A percentile compares a stretch with the other conserved stretches of the same genome.
phyloP scores from a whole-genome alignment of 192 early-diverging fungal species.

The Paraglomus brasilianum region DNA sequence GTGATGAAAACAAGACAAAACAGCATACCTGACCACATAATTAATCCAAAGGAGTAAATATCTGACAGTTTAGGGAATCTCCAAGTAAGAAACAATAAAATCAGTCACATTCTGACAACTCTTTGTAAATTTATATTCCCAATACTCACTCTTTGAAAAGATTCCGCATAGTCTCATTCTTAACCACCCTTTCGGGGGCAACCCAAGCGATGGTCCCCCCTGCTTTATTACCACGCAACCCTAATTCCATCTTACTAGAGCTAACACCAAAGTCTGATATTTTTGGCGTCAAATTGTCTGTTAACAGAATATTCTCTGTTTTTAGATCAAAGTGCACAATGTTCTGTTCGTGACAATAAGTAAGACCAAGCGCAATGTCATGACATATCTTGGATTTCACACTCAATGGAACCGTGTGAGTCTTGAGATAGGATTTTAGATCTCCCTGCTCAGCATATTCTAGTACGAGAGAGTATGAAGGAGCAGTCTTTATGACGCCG shows the following conservation, averaged over 20 bases:
- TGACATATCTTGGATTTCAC: constrained; percentile 20
- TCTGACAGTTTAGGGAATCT: background rate
- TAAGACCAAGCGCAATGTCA: constrained; percentile 11
- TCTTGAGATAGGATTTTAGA: background rate
- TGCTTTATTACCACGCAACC: background rate
- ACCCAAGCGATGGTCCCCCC: constrained; percentile 10
- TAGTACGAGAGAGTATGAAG: background rate
- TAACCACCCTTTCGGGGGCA: constrained; percentile 7
- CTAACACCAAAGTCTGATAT: background rate
- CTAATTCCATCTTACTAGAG: background rate
- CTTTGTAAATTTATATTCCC: too few species aligned
- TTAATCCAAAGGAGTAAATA: constrained; percentile 22
- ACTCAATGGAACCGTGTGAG: background rate
- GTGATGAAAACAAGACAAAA: too few species aligned
- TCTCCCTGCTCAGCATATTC: constrained; percentile 16
- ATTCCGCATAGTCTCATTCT: background rate
- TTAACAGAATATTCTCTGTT: constrained; percentile 15
- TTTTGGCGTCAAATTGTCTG: constrained; percentile 4
- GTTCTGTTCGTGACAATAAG: constrained; percentile 18
- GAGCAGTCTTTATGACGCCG: background rate
- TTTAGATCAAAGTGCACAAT: constrained; percentile 8
- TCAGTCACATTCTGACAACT: too few species aligned
- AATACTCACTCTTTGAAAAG: background rate
- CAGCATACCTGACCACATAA: constrained; percentile 18
- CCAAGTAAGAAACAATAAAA: too few species aligned